Percentiles rank a stretch among this genome's conserved stretches.
phyloP scores from a whole-genome alignment of 352 stramenopile species.

The Phytophthora chlamydospora region DNA sequence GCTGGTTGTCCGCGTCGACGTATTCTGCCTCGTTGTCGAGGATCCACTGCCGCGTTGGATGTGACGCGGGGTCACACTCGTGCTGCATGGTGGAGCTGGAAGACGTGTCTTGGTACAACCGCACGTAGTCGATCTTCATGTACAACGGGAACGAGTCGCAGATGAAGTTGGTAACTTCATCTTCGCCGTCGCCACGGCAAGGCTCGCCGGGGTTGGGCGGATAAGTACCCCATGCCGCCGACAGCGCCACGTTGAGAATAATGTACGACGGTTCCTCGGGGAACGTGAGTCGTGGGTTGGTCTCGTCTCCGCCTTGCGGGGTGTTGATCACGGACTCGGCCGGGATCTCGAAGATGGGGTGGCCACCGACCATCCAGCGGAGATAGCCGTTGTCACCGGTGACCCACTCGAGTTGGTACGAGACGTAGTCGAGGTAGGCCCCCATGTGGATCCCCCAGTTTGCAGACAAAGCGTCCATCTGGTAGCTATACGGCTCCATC shows the following conservation, averaged over 20 bases:
- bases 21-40: conserved; percentile 66
- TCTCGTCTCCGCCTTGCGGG: conserved; percentile 44
- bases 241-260: conserved; percentile 94
- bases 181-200: conserved; percentile 64
- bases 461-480: conserved; percentile 77
- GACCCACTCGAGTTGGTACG: conserved; percentile 80
- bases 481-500: conserved; percentile 70
- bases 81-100: conserved; percentile 50
- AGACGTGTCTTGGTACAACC: conserved; percentile 69
- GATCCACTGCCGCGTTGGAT: conserved; percentile 79
- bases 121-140: conserved; percentile 91
- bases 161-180: conserved; percentile 57
- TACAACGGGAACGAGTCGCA: conserved; percentile 83
- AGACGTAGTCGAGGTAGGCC: conserved; percentile 64
- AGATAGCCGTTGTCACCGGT: conserved; percentile 67
- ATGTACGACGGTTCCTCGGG: conserved; percentile 93
- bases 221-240: conserved; percentile 78
- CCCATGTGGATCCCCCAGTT: conserved; percentile 74
- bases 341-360: conserved; percentile 77
- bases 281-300: conserved; percentile 66
- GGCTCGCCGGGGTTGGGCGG: conserved; percentile 62
- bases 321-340: conserved; percentile 54
- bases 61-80: conserved; percentile 61
- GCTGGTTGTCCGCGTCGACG: conserved; percentile 58
- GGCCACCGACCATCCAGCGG: conserved; percentile 65